These are phyloP conservation scores for Camelina hispida DNA, from an alignment of 345 rosid genomes.

Conservation along the genomic window DNA sequence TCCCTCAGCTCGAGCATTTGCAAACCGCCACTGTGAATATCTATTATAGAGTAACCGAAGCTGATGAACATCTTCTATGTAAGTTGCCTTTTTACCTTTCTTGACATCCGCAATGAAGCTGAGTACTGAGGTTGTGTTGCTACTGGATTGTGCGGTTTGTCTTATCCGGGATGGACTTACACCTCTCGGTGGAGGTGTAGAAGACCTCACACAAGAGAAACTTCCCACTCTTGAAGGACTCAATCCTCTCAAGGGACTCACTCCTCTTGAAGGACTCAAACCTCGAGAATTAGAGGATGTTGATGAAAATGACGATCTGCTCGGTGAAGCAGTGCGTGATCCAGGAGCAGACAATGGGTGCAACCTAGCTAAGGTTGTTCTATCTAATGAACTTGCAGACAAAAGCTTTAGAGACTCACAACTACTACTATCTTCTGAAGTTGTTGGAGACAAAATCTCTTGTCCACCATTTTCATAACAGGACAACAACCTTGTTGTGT, in stretches of 20 bases:
- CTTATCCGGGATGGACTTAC: slow-evolving; percentile 77
- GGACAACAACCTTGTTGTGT: slow-evolving; percentile 51
- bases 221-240: slow-evolving; percentile 68
- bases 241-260: slow-evolving; percentile 58
- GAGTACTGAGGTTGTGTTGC: slow-evolving; percentile 67
- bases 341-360: slow-evolving; percentile 55
- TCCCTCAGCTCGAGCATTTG: slow-evolving; percentile 74
- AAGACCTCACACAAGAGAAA: slow-evolving; percentile 56
- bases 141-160: slow-evolving; percentile 60
- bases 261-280: slow-evolving; percentile 54
- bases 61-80: slow-evolving; percentile 87
- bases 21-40: slow-evolving; percentile 86
- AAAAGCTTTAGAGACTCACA: slow-evolving; percentile 51
- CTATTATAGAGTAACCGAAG: slow-evolving; percentile 80
- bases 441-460: slow-evolving; percentile 42
- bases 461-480: slow-evolving; percentile 50
- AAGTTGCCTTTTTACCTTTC: slow-evolving; percentile 67
- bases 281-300: slow-evolving; percentile 55
- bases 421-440: slow-evolving; percentile 51
- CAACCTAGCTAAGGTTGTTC: slow-evolving; percentile 50
- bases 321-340: slow-evolving; percentile 71
- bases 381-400: slow-evolving; percentile 54
- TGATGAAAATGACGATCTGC: slow-evolving; percentile 54
- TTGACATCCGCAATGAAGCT: slow-evolving; percentile 83
- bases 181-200: slow-evolving; percentile 74